A percentile compares a stretch with the other conserved stretches of the same genome.
These are phyloP conservation scores for Dalbergia cultrata DNA, from an alignment of 306 rosid genomes.

Conservation along the genomic window DNA sequence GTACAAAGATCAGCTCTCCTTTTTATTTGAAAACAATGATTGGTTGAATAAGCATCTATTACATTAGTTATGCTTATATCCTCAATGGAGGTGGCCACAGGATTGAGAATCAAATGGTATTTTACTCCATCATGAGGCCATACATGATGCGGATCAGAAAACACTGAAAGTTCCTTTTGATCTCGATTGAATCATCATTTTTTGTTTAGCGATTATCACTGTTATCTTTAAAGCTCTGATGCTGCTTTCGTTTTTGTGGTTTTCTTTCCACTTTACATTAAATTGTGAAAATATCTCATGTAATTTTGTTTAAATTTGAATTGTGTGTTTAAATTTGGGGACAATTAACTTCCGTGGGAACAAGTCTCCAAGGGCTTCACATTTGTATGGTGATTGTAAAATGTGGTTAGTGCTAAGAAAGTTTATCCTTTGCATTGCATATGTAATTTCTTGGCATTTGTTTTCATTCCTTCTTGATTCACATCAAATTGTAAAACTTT, in stretches of 20 bases:
- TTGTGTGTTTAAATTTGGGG: neutral
- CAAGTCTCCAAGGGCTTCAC: conserved; percentile 7
- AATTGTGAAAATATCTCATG: conserved; percentile 15
- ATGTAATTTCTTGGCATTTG: conserved; percentile 23
- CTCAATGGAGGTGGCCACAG: conserved; percentile 18
- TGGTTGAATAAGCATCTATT: conserved; percentile 27
- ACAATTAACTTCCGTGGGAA: conserved; percentile 7
- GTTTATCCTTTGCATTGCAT: neutral
- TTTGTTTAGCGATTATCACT: neutral
- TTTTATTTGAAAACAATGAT: conserved; percentile 16
- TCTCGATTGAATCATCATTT: neutral
- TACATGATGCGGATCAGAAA: conserved; percentile 11
- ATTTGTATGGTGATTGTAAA: conserved; percentile 7
- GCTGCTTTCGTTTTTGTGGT: neutral
- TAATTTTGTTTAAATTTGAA: neutral
- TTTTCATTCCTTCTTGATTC: neutral
- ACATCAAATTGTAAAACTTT: conserved; percentile 28
- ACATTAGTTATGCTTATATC: conserved; percentile 8
- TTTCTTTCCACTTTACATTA: neutral
- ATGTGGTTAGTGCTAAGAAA: conserved; percentile 24
- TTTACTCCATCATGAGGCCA: neutral
- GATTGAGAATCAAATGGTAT: conserved; percentile 29
- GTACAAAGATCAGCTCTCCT: neutral
- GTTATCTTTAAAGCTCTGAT: conserved; percentile 13
- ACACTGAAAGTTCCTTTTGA: neutral